A percentile compares a stretch with the other conserved stretches of the same genome.
phyloP scores from a whole-genome alignment of 768 basidiomycete genomes.

The Leccinum fibrillosum region DNA sequence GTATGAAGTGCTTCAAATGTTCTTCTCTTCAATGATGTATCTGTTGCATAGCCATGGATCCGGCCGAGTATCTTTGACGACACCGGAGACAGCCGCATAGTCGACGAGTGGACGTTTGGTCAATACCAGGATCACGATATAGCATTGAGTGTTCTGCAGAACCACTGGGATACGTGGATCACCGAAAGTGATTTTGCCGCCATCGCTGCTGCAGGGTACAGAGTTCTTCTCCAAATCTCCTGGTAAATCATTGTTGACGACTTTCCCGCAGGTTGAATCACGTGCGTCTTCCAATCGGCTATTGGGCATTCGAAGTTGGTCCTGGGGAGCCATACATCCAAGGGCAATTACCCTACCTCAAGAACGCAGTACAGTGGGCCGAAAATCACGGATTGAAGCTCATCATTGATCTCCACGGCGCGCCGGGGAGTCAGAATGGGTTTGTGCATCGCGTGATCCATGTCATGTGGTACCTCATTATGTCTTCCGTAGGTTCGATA shows the following conservation, averaged over 20 bases:
- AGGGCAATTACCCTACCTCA: constrained; percentile 70
- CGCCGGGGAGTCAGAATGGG: constrained; percentile 85
- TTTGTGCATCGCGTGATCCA: constrained; percentile 26
- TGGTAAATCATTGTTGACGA: constrained; percentile 6
- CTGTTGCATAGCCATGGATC: constrained; percentile 65
- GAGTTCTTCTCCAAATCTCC: constrained; percentile 3
- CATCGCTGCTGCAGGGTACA: constrained; percentile 73
- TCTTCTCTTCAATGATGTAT: constrained; percentile 34
- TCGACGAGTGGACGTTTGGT: constrained; percentile 81
- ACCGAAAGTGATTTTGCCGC: constrained; percentile 74
- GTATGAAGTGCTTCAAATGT: constrained; percentile 5
- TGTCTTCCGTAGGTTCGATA: constrained; percentile 59
- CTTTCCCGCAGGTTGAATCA: constrained; percentile 60
- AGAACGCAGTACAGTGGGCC: constrained; percentile 71
- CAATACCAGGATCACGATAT: constrained; percentile 50
- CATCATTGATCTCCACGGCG: constrained; percentile 77
- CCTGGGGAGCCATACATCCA: constrained; percentile 76
- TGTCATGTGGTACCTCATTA: constrained; percentile 2
- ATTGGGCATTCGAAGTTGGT: constrained; percentile 84
- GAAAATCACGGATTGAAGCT: constrained; percentile 68
- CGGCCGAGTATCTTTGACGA: constrained; percentile 70
- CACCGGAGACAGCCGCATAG: constrained; percentile 49
- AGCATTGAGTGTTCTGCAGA: constrained; percentile 49
- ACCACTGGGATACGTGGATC: constrained; percentile 84
- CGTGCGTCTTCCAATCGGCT: constrained; percentile 83